Percentiles rank a stretch among this genome's conserved stretches.
Evolutionary conservation across 2,329 filamentous ascomycete genomes (phyloP).

Genomic region (Cytospora paraplurivora): DNA sequence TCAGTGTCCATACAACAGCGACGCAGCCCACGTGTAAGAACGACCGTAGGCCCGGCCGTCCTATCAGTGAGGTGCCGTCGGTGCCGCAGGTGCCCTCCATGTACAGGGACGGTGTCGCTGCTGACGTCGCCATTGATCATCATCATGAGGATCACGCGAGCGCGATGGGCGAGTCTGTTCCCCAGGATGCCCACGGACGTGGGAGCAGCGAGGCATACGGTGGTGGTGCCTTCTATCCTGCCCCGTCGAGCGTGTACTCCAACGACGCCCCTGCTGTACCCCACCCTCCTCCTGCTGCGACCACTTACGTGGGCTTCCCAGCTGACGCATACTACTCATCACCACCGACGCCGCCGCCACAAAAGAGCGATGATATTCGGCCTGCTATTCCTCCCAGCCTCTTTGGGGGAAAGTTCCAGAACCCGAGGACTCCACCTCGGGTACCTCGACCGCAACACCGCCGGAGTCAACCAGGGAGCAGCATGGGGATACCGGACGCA

Average conservation of each 20-base stretch:
- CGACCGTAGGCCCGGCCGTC: neutral
- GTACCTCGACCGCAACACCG: neutral
- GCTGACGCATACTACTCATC: neutral
- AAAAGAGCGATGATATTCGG: neutral
- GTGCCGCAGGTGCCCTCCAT: conserved; percentile 9
- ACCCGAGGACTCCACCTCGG: neutral
- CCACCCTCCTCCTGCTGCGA: conserved; percentile 19
- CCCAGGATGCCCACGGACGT: neutral
- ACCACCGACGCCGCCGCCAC: neutral
- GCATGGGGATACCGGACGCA: neutral
- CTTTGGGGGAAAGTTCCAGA: neutral
- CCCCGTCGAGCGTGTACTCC: conserved; percentile 25
- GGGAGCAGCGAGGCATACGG: neutral
- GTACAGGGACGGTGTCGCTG: neutral
- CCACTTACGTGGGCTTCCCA: neutral
- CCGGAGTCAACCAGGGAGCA: neutral
- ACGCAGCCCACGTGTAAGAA: conserved; percentile 8
- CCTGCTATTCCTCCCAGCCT: neutral
- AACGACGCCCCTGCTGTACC: conserved; percentile 7
- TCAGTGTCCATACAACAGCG: conserved; percentile 8
- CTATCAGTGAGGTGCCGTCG: neutral
- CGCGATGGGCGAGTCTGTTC: neutral
- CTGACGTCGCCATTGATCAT: neutral
- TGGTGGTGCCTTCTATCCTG: neutral
- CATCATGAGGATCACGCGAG: neutral